Conservation (phyloP, 805 yeast species). For the Candida verbasci region DNA sequence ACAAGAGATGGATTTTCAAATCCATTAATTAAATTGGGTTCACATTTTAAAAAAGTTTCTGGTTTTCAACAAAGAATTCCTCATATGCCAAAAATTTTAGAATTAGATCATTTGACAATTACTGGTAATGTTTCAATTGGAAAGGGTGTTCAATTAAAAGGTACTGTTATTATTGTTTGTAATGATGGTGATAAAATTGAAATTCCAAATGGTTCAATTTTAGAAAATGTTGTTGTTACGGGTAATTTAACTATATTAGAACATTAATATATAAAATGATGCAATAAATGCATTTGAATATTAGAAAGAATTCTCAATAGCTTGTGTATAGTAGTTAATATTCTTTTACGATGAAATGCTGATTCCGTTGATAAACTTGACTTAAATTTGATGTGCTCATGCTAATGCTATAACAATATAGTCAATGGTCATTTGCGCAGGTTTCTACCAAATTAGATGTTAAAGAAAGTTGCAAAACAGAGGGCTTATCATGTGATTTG, state of each 20-base stretch:
- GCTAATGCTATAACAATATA: no score
- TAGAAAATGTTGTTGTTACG: slow-evolving; percentile 95
- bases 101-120: slow-evolving; percentile 93
- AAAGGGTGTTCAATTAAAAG: slow-evolving; percentile 84
- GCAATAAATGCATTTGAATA: no score
- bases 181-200: slow-evolving; percentile 96
- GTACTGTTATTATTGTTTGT: slow-evolving; percentile 96
- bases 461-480: no score
- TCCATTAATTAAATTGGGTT: slow-evolving; percentile 93
- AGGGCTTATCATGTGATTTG: no score
- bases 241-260: slow-evolving; percentile 94
- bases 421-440: no score
- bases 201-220: slow-evolving; percentile 91
- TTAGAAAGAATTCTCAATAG: no score
- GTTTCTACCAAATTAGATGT: no score
- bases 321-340: no score
- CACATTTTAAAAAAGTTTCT: slow-evolving; percentile 92
- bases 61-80: slow-evolving; percentile 87
- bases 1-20: slow-evolving; percentile 85
- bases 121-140: slow-evolving; percentile 96
- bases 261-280: slow-evolving; percentile 60
- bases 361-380: no score
- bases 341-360: no score
- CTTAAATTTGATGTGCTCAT: no score
- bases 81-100: slow-evolving; percentile 94